Base-by-base conservation (phyloP, 2,329 filamentous ascomycete genomes). In the Talaromyces albobiverticillius region DNA sequence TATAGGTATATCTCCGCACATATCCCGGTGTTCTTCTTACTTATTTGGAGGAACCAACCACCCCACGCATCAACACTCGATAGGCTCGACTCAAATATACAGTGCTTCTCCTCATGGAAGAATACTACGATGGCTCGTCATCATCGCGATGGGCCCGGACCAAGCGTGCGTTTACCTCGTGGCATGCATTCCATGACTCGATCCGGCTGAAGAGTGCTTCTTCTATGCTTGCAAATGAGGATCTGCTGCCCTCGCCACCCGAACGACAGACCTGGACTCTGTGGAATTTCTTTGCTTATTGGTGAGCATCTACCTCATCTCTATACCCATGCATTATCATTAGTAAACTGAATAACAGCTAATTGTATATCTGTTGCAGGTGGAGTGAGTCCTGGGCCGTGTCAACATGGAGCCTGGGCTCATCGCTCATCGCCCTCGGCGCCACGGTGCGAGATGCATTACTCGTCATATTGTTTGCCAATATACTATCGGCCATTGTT, bases 341-440 rank as follows among this genome's bases (percentile, higher is more conserved):
- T n/a, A n/a, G n/a, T n/a, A n/a, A n/a, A n/a, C n/a, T n/a, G n/a
- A n/a, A n/a, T n/a, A n/a, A 3, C 11, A 18, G 20, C 38, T 54
- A 31, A 41, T 29, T 20, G 14, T 4, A 53, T 14, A 29, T 13
- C 16, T 34, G 25, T 9, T 20, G 45, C 32, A 61, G 59, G 59
- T 63, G 61, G 61, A 62, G 60, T 49, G 60, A 63, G 36, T 61
- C 60, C 16, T 63, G 61, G 61, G 58, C 56, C 18, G 57, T 63
- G 23, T 56, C 60, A 26, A 62, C 61, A 5, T 62, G 61, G 61
- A 58, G 58, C 20, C 51, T 63, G 16, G 61, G 61, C 22, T 56
- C 61, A 3, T 55, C 61, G 7, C 26, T 63, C 14, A 62, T 63
- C 16, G 59, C 61, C 0, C 53, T 63, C 10, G 61, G 61, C 7